Conservation (phyloP, 169 alveolate genomes). For the Eimeria mitis region DNA sequence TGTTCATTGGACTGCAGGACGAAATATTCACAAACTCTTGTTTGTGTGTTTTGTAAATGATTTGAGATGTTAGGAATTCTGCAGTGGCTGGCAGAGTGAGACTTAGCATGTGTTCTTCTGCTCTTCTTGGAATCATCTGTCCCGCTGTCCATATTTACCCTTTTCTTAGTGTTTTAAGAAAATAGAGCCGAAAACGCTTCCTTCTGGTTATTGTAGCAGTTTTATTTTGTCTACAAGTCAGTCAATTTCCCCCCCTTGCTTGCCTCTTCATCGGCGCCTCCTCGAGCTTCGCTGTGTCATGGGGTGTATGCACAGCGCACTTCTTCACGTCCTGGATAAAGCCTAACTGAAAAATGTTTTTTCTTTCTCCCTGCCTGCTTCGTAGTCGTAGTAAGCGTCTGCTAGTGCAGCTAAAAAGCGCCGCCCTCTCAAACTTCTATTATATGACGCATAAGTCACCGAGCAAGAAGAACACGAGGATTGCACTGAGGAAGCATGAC, state of each 20-base stretch:
- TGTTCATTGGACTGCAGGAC: neutral
- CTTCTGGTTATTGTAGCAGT: neutral
- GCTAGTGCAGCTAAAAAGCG: conserved; percentile 88
- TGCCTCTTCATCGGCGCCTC: neutral
- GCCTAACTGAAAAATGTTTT: conserved; percentile 84
- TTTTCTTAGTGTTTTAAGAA: neutral
- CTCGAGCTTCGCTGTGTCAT: neutral
- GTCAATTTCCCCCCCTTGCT: neutral
- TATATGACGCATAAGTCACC: conserved; percentile 91
- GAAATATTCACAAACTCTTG: neutral
- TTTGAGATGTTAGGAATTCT: neutral
- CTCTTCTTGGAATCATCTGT: neutral
- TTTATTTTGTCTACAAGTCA: neutral
- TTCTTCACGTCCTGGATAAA: neutral
- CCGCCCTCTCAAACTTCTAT: conserved; percentile 89
- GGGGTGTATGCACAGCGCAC: neutral
- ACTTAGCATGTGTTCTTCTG: neutral
- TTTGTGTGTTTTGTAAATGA: neutral
- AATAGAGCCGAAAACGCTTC: neutral
- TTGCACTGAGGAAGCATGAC: conserved; percentile 91
- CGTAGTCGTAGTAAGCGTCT: conserved; percentile 91
- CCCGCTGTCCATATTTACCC: neutral
- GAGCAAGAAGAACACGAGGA: conserved; percentile 86
- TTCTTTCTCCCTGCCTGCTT: conserved; percentile 85
- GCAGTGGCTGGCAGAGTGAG: neutral